Conservation (phyloP, 2,329 filamentous ascomycete species). For the Penicillium griseofulvum region DNA sequence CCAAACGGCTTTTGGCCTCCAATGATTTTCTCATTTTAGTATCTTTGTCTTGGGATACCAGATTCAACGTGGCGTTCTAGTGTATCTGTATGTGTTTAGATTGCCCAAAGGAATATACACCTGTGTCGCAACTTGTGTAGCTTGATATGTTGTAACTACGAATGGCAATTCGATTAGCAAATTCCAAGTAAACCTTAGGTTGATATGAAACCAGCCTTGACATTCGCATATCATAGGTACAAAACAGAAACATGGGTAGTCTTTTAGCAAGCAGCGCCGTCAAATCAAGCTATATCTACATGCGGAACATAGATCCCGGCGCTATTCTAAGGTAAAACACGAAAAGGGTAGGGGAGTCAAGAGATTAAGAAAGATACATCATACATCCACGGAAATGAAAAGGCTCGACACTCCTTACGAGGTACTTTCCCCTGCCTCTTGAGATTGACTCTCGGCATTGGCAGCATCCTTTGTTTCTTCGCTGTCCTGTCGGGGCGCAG, state of each 20-base stretch:
- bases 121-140: neutral
- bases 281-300: conserved; percentile 21
- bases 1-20: neutral
- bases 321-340: conserved; percentile 20
- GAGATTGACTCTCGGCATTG: neutral
- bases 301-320: conserved; percentile 2
- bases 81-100: conserved; percentile 5
- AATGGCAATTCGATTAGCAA: neutral
- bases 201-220: neutral
- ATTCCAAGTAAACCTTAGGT: neutral
- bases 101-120: neutral
- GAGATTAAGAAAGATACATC: neutral
- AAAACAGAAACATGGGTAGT: neutral
- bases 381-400: neutral
- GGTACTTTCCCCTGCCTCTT: conserved; percentile 1
- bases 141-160: neutral
- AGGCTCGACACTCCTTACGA: conserved; percentile 1
- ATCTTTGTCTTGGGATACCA: conserved; percentile 2
- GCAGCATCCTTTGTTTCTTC: conserved; percentile 1
- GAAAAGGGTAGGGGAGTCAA: conserved; percentile 1
- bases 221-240: neutral
- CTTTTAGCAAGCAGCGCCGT: conserved; percentile 2
- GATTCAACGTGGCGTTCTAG: neutral
- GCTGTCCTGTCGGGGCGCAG: neutral
- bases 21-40: neutral